Percentiles rank a stretch among this genome's conserved stretches.
Conservation (phyloP, 768 basidiomycete genomes). For the Boletus vinaceobasis region DNA sequence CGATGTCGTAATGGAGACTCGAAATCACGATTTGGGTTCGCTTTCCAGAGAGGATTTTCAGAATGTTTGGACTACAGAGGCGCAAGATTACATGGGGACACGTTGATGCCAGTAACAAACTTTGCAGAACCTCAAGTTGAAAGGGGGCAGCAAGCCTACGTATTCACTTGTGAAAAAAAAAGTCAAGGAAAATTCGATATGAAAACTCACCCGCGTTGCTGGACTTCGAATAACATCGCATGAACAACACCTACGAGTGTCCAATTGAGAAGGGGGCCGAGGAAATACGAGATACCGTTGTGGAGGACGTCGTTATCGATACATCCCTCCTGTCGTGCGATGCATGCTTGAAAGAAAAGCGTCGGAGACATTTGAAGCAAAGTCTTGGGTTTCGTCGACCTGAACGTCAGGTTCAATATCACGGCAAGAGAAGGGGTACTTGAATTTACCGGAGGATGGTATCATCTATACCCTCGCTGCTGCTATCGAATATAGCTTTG, state of each 20-base stretch:
- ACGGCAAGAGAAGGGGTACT: not conserved
- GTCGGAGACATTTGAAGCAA: slow-evolving; percentile 66
- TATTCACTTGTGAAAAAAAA: not conserved
- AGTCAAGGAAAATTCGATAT: not conserved
- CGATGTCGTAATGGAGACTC: slow-evolving; percentile 35
- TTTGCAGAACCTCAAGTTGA: slow-evolving; percentile 65
- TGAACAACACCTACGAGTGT: slow-evolving; percentile 72
- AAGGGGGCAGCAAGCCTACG: slow-evolving; percentile 45
- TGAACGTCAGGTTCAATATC: slow-evolving; percentile 27
- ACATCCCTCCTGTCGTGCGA: slow-evolving; percentile 43
- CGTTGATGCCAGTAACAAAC: slow-evolving; percentile 56
- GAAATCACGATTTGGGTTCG: slow-evolving; percentile 31
- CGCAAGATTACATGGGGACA: slow-evolving; percentile 66
- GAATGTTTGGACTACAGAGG: slow-evolving; percentile 56
- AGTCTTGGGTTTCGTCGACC: slow-evolving; percentile 67
- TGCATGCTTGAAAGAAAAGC: slow-evolving; percentile 62
- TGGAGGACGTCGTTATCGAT: slow-evolving; percentile 66
- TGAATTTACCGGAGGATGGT: slow-evolving; percentile 56
- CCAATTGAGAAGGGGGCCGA: slow-evolving; percentile 72
- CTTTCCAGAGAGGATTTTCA: slow-evolving; percentile 43
- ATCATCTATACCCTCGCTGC: slow-evolving; percentile 82
- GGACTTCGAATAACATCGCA: slow-evolving; percentile 58
- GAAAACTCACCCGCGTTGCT: slow-evolving; percentile 47
- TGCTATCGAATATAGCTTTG: slow-evolving; percentile 73
- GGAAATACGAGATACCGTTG: slow-evolving; percentile 78